phyloP scores from a whole-genome alignment of 2,329 filamentous ascomycete species.

The Calycina herbarum region DNA sequence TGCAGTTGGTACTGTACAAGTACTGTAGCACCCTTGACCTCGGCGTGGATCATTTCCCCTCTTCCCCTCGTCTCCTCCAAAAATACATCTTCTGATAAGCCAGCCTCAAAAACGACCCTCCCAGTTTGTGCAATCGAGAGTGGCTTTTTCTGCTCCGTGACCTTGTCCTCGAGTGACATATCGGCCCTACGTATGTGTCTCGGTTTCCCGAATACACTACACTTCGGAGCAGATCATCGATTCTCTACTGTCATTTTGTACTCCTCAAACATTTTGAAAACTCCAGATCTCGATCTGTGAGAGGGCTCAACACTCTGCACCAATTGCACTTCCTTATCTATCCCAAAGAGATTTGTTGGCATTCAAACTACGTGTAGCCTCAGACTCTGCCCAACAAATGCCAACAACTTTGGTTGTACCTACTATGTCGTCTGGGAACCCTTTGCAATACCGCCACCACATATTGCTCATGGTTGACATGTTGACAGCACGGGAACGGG shows the following conservation, averaged over 20 bases:
- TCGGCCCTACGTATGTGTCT: neutral
- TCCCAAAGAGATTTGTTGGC: neutral
- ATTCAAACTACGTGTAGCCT: neutral
- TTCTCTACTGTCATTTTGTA: neutral
- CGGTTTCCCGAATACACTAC: neutral
- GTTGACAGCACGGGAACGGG: neutral
- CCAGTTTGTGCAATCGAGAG: too few relatives aligned
- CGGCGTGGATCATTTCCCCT: conserved; percentile 1
- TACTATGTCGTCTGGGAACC: neutral
- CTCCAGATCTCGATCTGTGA: conserved; percentile 2
- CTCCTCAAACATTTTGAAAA: neutral
- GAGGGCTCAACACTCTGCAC: neutral
- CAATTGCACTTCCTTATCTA: neutral
- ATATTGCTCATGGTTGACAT: neutral
- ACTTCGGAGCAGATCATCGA: neutral
- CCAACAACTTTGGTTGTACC: neutral
- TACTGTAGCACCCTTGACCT: neutral
- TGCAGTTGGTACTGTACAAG: too few relatives aligned
- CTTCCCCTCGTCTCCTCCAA: neutral
- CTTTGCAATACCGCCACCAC: neutral
- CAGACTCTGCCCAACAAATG: neutral
- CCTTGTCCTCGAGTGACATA: neutral
- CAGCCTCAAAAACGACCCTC: neutral
- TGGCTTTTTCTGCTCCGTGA: too few relatives aligned
- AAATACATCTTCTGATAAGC: neutral